These are phyloP conservation scores for Plicaturopsis crispa DNA, from an alignment of 768 basidiomycete species.

Conservation along the genomic window DNA sequence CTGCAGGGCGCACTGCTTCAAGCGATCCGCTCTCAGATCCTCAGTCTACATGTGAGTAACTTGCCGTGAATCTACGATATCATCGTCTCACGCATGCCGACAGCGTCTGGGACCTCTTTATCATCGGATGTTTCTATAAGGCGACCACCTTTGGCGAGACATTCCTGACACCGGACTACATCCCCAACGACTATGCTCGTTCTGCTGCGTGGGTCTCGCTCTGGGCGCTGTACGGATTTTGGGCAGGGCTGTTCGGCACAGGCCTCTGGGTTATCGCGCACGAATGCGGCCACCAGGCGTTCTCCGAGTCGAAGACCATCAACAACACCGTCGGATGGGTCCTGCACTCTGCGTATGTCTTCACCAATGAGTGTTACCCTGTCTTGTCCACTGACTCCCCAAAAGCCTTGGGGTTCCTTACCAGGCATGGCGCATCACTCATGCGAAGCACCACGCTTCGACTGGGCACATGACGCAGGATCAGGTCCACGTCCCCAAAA, in stretches of 20 bases:
- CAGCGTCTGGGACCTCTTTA: conserved; percentile 69
- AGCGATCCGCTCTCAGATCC: conserved; percentile 81
- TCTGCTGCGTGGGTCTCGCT: conserved; percentile 53
- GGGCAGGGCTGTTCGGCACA: conserved; percentile 78
- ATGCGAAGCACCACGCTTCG: conserved; percentile 92
- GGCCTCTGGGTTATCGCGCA: conserved; percentile 94
- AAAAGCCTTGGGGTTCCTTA: conserved; percentile 87
- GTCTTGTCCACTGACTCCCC: conserved; percentile 5
- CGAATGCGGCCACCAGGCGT: conserved; percentile 95
- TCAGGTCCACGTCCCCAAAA: conserved; percentile 91
- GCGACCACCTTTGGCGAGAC: conserved; percentile 56
- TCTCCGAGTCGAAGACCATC: conserved; percentile 84
- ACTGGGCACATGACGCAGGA: conserved; percentile 92
- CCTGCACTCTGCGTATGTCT: conserved; percentile 76
- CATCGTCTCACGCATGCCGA: conserved; percentile 4
- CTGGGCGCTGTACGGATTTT: conserved; percentile 80
- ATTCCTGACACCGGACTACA: conserved; percentile 45
- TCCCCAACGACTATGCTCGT: conserved; percentile 58
- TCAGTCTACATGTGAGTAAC: conserved; percentile 64
- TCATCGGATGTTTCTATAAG: conserved; percentile 66
- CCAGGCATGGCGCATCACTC: conserved; percentile 93
- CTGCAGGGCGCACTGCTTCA: conserved; percentile 73
- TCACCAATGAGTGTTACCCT: conserved; percentile 1
- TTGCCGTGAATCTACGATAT: not conserved
- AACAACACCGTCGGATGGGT: conserved; percentile 93